These are phyloP conservation scores for Sphagnum magellanicum DNA, from an alignment of 228 moss, liverwort and hornwort species.

Conservation along the genomic window DNA sequence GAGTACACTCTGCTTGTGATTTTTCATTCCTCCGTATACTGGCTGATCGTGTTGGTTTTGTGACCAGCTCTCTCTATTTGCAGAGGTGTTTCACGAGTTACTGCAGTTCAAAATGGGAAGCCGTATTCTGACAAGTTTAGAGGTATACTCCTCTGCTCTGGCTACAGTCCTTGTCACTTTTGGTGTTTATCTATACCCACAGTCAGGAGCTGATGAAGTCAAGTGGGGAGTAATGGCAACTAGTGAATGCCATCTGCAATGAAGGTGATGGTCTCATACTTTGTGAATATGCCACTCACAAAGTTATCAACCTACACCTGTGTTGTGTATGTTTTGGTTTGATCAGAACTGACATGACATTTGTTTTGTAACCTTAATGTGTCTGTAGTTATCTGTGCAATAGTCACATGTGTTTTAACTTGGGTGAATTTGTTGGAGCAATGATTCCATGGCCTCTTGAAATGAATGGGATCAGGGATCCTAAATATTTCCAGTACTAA, in stretches of 20 bases:
- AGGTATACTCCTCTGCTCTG: conserved; percentile 30
- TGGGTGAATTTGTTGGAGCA: neutral
- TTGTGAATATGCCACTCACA: too few species aligned
- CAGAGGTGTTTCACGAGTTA: conserved; percentile 88
- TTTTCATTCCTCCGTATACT: neutral
- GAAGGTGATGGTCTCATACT: too few species aligned
- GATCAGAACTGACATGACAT: neutral
- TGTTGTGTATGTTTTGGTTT: too few species aligned
- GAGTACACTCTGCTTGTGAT: neutral
- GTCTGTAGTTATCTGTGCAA: neutral
- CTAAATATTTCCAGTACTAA: neutral
- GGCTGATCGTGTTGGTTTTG: too few species aligned
- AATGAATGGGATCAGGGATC: neutral
- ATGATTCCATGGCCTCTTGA: neutral
- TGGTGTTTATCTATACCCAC: too few species aligned
- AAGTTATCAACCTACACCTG: too few species aligned
- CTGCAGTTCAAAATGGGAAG: conserved; percentile 80
- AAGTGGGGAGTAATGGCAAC: too few species aligned
- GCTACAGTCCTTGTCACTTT: too few species aligned
- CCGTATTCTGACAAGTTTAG: conserved; percentile 65
- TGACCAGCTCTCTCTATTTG: conserved; percentile 80
- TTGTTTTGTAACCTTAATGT: neutral
- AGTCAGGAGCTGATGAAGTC: too few species aligned
- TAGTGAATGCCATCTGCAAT: too few species aligned
- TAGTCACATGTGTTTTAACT: neutral